Percentiles rank a stretch among this genome's conserved stretches.
Conservation (phyloP, 2,329 filamentous ascomycete species). For the Colletotrichum aenigma region DNA sequence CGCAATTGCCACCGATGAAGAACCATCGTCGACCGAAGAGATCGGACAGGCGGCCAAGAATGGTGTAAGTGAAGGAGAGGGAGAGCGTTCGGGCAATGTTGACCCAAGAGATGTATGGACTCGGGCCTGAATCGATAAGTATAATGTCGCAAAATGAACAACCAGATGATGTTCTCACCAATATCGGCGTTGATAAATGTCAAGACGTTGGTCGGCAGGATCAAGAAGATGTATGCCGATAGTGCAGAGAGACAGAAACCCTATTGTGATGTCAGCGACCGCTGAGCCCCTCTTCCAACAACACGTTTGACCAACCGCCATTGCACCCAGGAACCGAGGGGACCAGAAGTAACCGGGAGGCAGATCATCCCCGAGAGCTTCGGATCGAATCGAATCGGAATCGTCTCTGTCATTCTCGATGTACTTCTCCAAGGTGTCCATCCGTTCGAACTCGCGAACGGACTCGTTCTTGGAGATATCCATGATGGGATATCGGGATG, state of each 20-base stretch:
- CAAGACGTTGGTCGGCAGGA: slow-evolving; percentile 37
- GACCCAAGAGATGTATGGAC: slow-evolving; percentile 20
- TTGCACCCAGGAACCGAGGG: slow-evolving; percentile 33
- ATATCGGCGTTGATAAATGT: slow-evolving; percentile 39
- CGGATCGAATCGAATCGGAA: slow-evolving; percentile 35
- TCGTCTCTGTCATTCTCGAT: slow-evolving; percentile 26
- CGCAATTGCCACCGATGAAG: slow-evolving; percentile 40
- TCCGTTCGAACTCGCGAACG: slow-evolving; percentile 5
- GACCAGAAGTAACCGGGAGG: slow-evolving; percentile 41
- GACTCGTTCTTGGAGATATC: slow-evolving; percentile 23
- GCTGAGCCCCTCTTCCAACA: neutral
- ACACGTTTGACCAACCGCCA: slow-evolving; percentile 27
- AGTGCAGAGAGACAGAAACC: slow-evolving; percentile 41
- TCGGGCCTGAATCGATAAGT: neutral
- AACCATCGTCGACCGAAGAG: slow-evolving; percentile 44
- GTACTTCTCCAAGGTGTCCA: slow-evolving; percentile 1
- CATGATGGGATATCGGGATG: slow-evolving; percentile 6
- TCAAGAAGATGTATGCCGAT: slow-evolving; percentile 39
- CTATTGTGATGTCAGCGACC: slow-evolving; percentile 22
- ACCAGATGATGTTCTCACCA: slow-evolving; percentile 1
- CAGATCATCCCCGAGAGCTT: slow-evolving; percentile 36
- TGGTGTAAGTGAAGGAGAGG: slow-evolving; percentile 27
- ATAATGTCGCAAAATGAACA: neutral
- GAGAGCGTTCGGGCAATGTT: slow-evolving; percentile 39
- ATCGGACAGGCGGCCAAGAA: slow-evolving; percentile 42